Conservation (phyloP, 176 grass and related monocot genomes). For the Cocos nucifera region DNA sequence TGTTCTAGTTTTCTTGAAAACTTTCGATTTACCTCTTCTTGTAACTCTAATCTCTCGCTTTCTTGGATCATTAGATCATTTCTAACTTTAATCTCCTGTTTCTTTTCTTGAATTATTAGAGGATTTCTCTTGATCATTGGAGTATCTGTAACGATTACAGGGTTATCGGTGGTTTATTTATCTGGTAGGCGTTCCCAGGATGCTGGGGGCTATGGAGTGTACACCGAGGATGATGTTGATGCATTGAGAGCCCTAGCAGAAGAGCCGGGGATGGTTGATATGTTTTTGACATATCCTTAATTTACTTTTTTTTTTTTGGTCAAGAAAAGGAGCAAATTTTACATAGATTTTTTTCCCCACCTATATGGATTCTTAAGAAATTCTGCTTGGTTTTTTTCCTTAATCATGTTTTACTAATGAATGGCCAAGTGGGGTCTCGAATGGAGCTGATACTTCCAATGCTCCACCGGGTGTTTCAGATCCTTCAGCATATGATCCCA, state of each 20-base stretch:
- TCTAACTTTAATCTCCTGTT: no score
- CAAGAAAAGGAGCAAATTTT: no score
- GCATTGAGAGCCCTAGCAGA: conserved; percentile 73
- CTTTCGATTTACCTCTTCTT: no score
- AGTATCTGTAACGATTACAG: conserved; percentile 20
- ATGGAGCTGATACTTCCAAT: conserved; percentile 47
- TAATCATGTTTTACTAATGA: conserved; percentile 68
- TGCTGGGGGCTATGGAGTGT: conserved; percentile 28
- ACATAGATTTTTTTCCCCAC: no score
- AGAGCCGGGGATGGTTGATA: conserved; percentile 57
- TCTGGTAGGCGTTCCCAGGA: conserved; percentile 42
- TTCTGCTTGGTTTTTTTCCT: conserved; percentile 17
- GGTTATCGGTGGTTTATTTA: conserved; percentile 73
- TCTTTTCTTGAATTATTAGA: no score
- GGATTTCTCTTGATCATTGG: no score
- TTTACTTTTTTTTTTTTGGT: neutral
- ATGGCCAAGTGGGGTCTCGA: conserved; percentile 70
- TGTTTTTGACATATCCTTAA: conserved; percentile 96
- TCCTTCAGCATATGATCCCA: conserved; percentile 46
- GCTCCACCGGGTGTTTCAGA: conserved; percentile 40
- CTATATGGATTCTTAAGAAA: neutral
- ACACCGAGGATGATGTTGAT: conserved; percentile 77
- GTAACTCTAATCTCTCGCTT: no score
- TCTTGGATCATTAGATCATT: no score
- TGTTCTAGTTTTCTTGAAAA: neutral